A percentile compares a stretch with the other conserved stretches of the same genome.
These are phyloP conservation scores for Lineolata rhizophorae DNA, from an alignment of 495 filamentous ascomycete species.

Conservation along the genomic window DNA sequence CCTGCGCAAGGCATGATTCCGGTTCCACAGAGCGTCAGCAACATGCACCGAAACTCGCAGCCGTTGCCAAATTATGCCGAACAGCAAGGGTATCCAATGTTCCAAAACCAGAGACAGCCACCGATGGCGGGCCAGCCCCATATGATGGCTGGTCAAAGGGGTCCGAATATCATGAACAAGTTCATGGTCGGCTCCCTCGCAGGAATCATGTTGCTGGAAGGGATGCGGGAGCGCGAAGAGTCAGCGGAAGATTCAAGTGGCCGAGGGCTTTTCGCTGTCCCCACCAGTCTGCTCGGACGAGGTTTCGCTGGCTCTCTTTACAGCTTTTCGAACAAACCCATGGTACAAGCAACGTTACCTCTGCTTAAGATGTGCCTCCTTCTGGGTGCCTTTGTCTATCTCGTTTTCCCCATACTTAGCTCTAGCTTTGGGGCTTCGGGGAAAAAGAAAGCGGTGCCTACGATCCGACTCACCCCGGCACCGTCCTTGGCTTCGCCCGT, in stretches of 20 bases:
- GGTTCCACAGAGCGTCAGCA: conserved; percentile 56
- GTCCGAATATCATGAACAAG: conserved; percentile 31
- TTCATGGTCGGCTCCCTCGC: conserved; percentile 83
- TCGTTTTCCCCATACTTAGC: conserved; percentile 45
- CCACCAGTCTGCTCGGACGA: conserved; percentile 23
- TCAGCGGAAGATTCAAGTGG: conserved; percentile 34
- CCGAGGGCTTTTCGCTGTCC: conserved; percentile 50
- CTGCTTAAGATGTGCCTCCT: conserved; percentile 38
- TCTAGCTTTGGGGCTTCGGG: conserved; percentile 29
- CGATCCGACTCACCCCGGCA: conserved; percentile 25
- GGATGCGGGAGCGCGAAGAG: conserved; percentile 34
- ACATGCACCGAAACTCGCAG: conserved; percentile 29
- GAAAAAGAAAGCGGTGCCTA: conserved; percentile 19
- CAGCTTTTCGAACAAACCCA: conserved; percentile 6
- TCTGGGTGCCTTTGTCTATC: conserved; percentile 42
- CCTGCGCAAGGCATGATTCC: conserved; percentile 46
- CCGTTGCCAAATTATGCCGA: conserved; percentile 9
- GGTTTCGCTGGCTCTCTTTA: conserved; percentile 1
- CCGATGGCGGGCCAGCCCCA: conserved; percentile 7
- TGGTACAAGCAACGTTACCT: too few relatives aligned
- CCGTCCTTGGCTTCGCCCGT: conserved; percentile 63
- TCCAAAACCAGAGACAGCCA: background rate
- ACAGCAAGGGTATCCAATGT: conserved; percentile 6
- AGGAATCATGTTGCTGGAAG: conserved; percentile 77
- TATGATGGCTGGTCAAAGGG: conserved; percentile 11